These are phyloP conservation scores for Vitis rotundifolia DNA, from an alignment of 164 flowering plant genomes.

Conservation along the genomic window DNA sequence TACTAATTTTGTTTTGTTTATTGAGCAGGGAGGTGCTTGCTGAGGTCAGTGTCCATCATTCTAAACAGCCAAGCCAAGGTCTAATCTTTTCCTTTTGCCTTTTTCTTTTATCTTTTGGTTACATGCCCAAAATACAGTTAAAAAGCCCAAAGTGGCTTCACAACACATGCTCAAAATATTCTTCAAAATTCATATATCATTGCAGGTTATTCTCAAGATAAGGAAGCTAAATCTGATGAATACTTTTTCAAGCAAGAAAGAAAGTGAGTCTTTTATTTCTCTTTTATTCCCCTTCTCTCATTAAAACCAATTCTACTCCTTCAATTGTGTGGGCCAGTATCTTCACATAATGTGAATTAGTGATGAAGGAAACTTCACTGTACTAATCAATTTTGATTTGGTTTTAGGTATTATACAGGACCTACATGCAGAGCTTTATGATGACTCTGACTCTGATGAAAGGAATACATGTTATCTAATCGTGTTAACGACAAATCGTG, in stretches of 20 bases:
- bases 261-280: slow-evolving; percentile 44
- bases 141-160: too few species aligned
- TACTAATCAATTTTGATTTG: neutral
- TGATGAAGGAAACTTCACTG: neutral
- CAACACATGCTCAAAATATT: too few species aligned
- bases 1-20: neutral
- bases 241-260: slow-evolving; percentile 49
- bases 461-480: slow-evolving; percentile 53
- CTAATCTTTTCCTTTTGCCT: neutral
- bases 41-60: slow-evolving; percentile 54
- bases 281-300: neutral
- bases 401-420: slow-evolving; percentile 57
- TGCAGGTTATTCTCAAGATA: slow-evolving; percentile 62
- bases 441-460: slow-evolving; percentile 44
- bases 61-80: slow-evolving; percentile 73
- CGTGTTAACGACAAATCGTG: slow-evolving; percentile 62
- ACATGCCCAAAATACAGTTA: too few species aligned
- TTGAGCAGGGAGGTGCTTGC: slow-evolving; percentile 56
- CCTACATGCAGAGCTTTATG: slow-evolving; percentile 61
- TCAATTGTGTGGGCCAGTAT: too few species aligned
- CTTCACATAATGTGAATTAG: too few species aligned
- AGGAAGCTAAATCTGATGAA: slow-evolving; percentile 54
- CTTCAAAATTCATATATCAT: too few species aligned
- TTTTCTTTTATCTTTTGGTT: neutral
- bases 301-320: neutral